A percentile compares a stretch with the other conserved stretches of the same genome.
Conservation (phyloP, 345 rosid genomes). For the Populus simonii region DNA sequence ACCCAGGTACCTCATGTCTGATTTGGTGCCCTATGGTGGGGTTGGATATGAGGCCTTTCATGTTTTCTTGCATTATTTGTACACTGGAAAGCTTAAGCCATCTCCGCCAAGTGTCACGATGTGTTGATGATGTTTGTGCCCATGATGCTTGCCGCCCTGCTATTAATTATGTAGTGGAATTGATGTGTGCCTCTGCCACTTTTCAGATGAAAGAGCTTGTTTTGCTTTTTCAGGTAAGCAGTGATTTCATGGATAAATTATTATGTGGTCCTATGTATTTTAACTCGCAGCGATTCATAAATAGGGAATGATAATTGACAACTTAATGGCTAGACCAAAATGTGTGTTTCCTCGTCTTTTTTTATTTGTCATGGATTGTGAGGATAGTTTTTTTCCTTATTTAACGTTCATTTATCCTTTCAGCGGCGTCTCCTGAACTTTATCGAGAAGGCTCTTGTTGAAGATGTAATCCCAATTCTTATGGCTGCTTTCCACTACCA, state of each 20-base stretch:
- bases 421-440: constrained; percentile 43
- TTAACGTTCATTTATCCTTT: constrained; percentile 1
- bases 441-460: constrained; percentile 35
- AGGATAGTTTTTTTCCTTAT: neutral
- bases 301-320: neutral
- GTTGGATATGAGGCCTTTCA: constrained; percentile 46
- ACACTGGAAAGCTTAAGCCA: constrained; percentile 38
- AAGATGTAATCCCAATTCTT: constrained; percentile 43
- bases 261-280: neutral
- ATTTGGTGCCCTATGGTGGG: constrained; percentile 23
- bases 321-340: neutral
- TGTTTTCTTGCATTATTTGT: constrained; percentile 37
- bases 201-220: constrained; percentile 41
- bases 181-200: constrained; percentile 44
- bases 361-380: neutral
- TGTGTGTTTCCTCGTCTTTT: neutral
- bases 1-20: constrained; percentile 31
- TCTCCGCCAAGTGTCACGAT: constrained; percentile 38
- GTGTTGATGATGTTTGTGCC: constrained; percentile 36
- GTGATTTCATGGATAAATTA: neutral
- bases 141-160: constrained; percentile 51
- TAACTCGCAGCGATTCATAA: neutral
- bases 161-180: constrained; percentile 36
- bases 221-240: constrained; percentile 42
- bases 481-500: constrained; percentile 24